Base-by-base conservation (phyloP, 2,329 filamentous ascomycete species). In the Colletotrichum tanaceti region DNA sequence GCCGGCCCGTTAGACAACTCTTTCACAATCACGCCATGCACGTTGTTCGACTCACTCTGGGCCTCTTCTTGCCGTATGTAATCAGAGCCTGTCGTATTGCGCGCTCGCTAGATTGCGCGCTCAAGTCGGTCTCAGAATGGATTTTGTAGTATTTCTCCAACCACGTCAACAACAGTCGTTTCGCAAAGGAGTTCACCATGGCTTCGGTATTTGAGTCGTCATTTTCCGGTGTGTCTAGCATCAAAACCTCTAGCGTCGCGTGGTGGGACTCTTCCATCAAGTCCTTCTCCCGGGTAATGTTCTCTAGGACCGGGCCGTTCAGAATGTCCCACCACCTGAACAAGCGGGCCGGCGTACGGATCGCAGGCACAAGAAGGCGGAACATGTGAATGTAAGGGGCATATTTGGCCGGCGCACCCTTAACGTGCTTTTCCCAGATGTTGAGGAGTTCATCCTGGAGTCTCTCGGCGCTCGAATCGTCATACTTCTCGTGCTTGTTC, bases 321-420 rank as follows among this genome's bases (percentile, higher is more conserved):
- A 90, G 81, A 71, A 86, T 80, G 53, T 91, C 87, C 86, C 92
- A 93, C 93, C 93, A 96, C 68, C 89, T 85, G 63, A 90, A 79
- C 63, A 93, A 78, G 63, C 90, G 86, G 41, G 86, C 83, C 2
- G 90, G 85, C 13, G 88, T 88, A 64, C 85, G 85, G 62, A 96
- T 84, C 13, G 86, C 85, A 3, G 90, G 88, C 28, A 89, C 85
- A 43, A 95, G 81, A 47, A 85, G 85, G 54, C 87, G 86, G 63
- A 95, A 79, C 53, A 92, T 85, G 58, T 86, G 85, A 20, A 94
- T 83, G 78, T 94, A 96, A n/a, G 88, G 80, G 10, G 87, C 88
- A 75, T 87, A 86, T 72, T 88, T 87, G 58, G 84, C 77, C 2
- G 86, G 81, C 28, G 83, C 82, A 41, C 85, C 84, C 28, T 83